Evolutionary conservation across 192 early-diverging fungal genomes (phyloP).

Genomic region (Coemansia sp.): DNA sequence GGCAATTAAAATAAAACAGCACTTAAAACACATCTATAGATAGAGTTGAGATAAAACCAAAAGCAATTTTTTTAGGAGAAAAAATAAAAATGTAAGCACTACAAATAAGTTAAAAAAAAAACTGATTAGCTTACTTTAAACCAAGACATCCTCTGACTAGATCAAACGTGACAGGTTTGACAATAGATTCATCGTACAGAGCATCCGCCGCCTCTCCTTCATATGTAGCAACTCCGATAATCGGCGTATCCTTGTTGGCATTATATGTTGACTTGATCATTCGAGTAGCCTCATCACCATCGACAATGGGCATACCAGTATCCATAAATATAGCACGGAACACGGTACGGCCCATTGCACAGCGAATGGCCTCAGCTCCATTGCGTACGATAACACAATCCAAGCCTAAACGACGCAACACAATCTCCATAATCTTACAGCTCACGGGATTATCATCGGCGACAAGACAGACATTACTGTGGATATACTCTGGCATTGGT

Average conservation of each 20-base stretch:
- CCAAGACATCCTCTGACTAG: constrained; percentile 14
- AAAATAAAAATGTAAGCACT: too few relatives aligned
- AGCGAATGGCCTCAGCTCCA: constrained; percentile 87
- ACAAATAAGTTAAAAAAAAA: background rate
- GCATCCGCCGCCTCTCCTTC: constrained; percentile 49
- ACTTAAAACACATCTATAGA: too few relatives aligned
- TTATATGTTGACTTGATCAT: constrained; percentile 95
- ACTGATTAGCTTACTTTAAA: background rate
- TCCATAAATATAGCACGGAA: constrained; percentile 96
- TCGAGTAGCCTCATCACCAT: constrained; percentile 83
- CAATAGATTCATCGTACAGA: constrained; percentile 33
- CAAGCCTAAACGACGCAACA: constrained; percentile 69
- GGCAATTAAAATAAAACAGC: too few relatives aligned
- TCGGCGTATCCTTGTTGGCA: constrained; percentile 78
- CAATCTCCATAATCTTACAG: constrained; percentile 87
- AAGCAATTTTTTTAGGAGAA: too few relatives aligned
- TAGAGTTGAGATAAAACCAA: too few relatives aligned
- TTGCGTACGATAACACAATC: constrained; percentile 82
- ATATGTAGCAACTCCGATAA: constrained; percentile 79
- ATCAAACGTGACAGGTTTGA: constrained; percentile 28
- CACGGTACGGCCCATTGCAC: constrained; percentile 80
- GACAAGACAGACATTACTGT: constrained; percentile 59
- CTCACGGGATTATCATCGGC: constrained; percentile 92
- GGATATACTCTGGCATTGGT: constrained; percentile 30
- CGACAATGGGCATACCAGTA: constrained; percentile 91